Evolutionary conservation across 208 protist species (phyloP).

Genomic region (Leishmania martiniquensis): DNA sequence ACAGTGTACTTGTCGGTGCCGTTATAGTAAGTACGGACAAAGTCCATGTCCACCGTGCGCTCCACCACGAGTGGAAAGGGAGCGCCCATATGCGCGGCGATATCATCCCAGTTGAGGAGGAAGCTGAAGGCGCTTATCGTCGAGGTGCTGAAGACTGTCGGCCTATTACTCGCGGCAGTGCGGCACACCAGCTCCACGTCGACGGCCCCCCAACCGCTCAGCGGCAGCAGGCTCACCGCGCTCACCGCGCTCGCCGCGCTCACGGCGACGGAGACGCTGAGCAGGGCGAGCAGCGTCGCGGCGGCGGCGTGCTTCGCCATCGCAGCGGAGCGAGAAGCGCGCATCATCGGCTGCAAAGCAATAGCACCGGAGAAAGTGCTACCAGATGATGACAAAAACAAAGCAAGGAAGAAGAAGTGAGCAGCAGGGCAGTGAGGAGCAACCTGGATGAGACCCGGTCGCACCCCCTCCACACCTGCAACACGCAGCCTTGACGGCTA

Average conservation of each 20-base stretch:
- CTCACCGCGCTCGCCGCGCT: no score
- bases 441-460: not conserved
- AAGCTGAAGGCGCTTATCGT: constrained; percentile 8
- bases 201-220: constrained; percentile 15
- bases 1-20: constrained; percentile 5
- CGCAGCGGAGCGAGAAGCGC: not conserved
- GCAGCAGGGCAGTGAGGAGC: not conserved
- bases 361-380: not conserved
- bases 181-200: constrained; percentile 37
- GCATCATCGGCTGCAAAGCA: not conserved
- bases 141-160: constrained; percentile 3
- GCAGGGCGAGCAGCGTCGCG: not conserved
- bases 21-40: constrained; percentile 13
- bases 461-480: not conserved
- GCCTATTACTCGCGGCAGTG: constrained; percentile 2
- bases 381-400: not conserved
- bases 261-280: not conserved
- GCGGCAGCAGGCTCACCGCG: constrained; percentile 16
- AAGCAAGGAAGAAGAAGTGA: not conserved
- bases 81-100: no score
- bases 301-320: not conserved
- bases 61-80: constrained; percentile 36
- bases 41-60: not conserved
- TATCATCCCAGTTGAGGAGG: not conserved
- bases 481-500: not conserved